Base-by-base conservation (phyloP, 208 protist genomes). In the Phytomonas francai region DNA sequence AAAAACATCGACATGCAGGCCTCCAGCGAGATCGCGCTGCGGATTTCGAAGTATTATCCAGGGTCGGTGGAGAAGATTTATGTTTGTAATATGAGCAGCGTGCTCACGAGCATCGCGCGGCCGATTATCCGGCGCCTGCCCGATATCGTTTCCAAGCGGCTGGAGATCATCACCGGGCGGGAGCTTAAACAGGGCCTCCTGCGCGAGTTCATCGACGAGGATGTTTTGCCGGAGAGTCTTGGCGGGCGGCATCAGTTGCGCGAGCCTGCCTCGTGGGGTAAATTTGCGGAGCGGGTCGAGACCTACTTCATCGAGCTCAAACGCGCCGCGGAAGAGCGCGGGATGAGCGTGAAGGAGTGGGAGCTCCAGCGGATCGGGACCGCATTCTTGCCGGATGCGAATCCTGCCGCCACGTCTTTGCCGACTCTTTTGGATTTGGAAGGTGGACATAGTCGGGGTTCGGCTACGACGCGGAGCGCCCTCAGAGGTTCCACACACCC, bases 11-110 rank as follows among this genome's bases (percentile, higher is more conserved):
- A 92, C 73, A 84, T 92, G 74, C 74, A 65, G 9, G 81, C 85
- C 27, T 81, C 88, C 69, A 78, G 74, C 6, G 78, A 88, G 59
- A 65, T 89, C n/a, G 83, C 83, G 25, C 29, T 89, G 49, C 82
- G 86, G 49, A 81, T 92, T 30, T 54, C 78, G 0, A 92, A 92
- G 73, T 92, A 74, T 57, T 92, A 81, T 64, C 86, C 86, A 8
- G 83, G 83, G 3, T 30, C 49, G 2, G 72, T 92, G 29, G 83
- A 81, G 54, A 84, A 84, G 72, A 83, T 92, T 58, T 88, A 87
- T 74, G 76, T 92, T 29, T 88, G 83, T 70, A 86, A 85, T 33
- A 92, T 92, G 86, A 65, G 71, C 56, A 59, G 79, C 27, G 78
- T 72, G 0, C 63, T 92, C 19, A 56, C 80, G 0, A 45, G 71